phyloP scores from a whole-genome alignment of 352 stramenopile genomes.

The Vaucheria bursata region DNA sequence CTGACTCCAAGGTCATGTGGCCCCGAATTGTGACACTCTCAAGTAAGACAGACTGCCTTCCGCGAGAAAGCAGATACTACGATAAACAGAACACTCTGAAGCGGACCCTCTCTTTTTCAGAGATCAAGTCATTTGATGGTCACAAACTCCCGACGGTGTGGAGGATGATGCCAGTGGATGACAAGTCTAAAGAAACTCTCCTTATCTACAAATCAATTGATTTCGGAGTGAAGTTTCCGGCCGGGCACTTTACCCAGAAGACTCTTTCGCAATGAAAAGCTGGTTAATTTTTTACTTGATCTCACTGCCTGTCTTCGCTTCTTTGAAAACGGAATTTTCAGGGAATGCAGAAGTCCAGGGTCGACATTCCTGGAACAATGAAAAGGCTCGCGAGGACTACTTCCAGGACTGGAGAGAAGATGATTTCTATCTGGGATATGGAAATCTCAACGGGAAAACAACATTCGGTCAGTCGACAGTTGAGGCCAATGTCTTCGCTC shows the following conservation, averaged over 20 bases:
- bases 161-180: not conserved
- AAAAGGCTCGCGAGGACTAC: not conserved
- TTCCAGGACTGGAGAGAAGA: not conserved
- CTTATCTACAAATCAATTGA: not conserved
- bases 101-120: not conserved
- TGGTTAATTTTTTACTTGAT: not conserved
- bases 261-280: not conserved
- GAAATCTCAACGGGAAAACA: not conserved
- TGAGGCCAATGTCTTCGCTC: not conserved
- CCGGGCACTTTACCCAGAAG: not conserved
- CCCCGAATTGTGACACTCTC: not conserved
- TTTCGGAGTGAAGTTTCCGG: not conserved
- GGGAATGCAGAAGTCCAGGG: not conserved
- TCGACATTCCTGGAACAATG: not conserved
- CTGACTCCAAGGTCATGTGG: not conserved
- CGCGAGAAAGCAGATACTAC: not conserved
- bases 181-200: not conserved
- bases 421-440: not conserved
- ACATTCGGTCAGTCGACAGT: not conserved
- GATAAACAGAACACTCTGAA: not conserved
- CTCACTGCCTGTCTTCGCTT: not conserved
- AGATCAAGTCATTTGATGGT: not conserved
- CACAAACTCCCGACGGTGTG: not conserved
- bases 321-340: not conserved
- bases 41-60: not conserved